phyloP scores from a whole-genome alignment of 768 basidiomycete species.

The Podaxis sp. region DNA sequence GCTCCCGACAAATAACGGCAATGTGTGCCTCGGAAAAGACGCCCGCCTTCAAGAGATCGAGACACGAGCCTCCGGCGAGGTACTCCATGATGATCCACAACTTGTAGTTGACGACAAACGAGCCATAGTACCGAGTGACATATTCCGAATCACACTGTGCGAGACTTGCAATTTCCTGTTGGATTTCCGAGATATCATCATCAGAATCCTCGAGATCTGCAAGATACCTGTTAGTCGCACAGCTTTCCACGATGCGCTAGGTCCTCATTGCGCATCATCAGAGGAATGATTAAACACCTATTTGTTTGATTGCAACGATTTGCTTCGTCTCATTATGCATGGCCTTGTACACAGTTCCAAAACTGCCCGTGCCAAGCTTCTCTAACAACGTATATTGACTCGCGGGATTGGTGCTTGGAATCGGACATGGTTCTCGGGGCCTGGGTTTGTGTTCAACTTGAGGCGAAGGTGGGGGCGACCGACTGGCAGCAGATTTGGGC shows the following conservation, averaged over 20 bases:
- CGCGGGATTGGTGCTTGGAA: constrained; percentile 78
- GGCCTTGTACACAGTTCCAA: constrained; percentile 97
- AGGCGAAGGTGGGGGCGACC: constrained; percentile 54
- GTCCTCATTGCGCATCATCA: neutral
- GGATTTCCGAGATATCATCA: constrained; percentile 98
- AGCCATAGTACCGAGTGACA: constrained; percentile 95
- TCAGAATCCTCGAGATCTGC: constrained; percentile 96
- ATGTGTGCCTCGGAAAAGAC: constrained; percentile 92
- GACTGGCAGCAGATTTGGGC: constrained; percentile 36
- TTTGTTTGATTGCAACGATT: constrained; percentile 97
- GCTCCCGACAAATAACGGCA: constrained; percentile 91
- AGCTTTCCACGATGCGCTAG: neutral
- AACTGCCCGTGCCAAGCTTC: constrained; percentile 96
- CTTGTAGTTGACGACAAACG: constrained; percentile 95
- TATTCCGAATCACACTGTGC: constrained; percentile 96
- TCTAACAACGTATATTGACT: constrained; percentile 91
- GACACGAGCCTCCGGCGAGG: constrained; percentile 96
- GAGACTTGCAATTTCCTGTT: constrained; percentile 96
- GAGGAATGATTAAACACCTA: constrained; percentile 57
- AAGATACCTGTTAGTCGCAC: constrained; percentile 11
- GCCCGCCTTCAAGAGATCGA: constrained; percentile 92
- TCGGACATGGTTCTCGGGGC: constrained; percentile 60
- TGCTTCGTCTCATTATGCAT: constrained; percentile 93
- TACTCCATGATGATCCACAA: constrained; percentile 99
- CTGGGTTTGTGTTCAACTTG: constrained; percentile 41